phyloP scores from a whole-genome alignment of 495 filamentous ascomycete genomes.

The Tuber brumale region DNA sequence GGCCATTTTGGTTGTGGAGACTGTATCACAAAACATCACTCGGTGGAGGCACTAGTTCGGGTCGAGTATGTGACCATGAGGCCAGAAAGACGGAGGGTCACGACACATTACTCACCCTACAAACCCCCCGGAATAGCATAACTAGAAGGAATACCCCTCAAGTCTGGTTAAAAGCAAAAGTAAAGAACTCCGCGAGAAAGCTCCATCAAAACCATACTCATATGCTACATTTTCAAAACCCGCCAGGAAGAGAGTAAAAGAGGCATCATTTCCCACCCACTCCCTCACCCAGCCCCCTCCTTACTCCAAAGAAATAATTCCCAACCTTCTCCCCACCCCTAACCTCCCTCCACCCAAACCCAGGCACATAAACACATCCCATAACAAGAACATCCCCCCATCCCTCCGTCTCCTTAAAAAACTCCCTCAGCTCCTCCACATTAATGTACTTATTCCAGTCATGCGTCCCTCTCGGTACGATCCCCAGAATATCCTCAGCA shows the following conservation, averaged over 20 bases:
- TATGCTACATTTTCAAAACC: neutral
- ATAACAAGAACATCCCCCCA: constrained; percentile 56
- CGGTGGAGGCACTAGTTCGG: neutral
- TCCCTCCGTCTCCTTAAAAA: constrained; percentile 46
- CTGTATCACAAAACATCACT: neutral
- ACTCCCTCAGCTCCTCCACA: constrained; percentile 65
- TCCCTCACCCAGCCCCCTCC: constrained; percentile 50
- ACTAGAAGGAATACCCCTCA: neutral
- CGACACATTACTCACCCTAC: neutral
- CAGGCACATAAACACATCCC: constrained; percentile 87
- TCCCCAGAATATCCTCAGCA: constrained; percentile 77
- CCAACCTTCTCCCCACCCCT: constrained; percentile 74
- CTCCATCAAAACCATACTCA: neutral
- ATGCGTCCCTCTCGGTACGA: constrained; percentile 88
- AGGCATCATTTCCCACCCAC: neutral
- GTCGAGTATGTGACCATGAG: neutral
- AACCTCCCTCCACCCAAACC: constrained; percentile 84
- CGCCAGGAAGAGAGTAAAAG: neutral
- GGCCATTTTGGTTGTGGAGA: neutral
- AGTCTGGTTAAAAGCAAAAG: neutral
- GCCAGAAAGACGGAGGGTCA: neutral
- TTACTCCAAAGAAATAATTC: constrained; percentile 93
- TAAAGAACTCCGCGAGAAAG: neutral
- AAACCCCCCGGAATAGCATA: neutral
- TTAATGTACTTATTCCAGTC: constrained; percentile 96